Evolutionary conservation across 768 basidiomycete species (phyloP), one percentile per base, ranked within the genome.

Genomic region (Galerina sulciceps): DNA sequence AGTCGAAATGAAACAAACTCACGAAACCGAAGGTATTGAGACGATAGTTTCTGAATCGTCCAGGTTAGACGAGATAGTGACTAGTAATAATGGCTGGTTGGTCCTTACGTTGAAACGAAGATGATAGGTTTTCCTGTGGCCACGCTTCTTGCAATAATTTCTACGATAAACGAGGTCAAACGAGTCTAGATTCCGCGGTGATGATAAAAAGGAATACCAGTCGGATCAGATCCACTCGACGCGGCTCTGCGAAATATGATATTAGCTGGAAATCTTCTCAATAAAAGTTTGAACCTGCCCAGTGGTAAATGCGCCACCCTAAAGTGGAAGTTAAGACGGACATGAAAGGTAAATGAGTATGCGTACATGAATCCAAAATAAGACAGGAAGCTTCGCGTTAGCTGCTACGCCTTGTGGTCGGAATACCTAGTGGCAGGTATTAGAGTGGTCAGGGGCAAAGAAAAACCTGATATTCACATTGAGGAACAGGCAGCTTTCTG

Each of bases 11-110:
- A 34, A 42, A 18, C n/a, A 18, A 15, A 6, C 77, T 61, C 43
- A 84, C 82, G 57, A 85, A 86, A 48, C 84, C 84, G 60, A 85
- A 85, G 0, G 81, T 81, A 63, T 85, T 85, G 42, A 85, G 55
- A 3, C 84, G 82, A 56, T 85, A 85, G 65, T 86, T 85, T 9
- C 82, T 85, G 34, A 58, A 6, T 20, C 17, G 26, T 31, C 50
- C 10, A 18, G 26, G 18, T 43, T 17, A 18, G 56, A 4, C 26
- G 8, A 31, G 26, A 31, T 13, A 26, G 6, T 17, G 23, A 22
- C 51, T 2, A 48, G 9, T 53, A 5, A 17, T 40, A 47, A 42
- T 36, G 44, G 6, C 1, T 31, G 26, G 8, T 37, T 38, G 17
- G 18, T 14, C 58, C 74, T 48, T 60, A 82, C 81, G 78, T 75